Evolutionary conservation across 2,329 filamentous ascomycete genomes (phyloP), one percentile per base, ranked within the genome.

Genomic region (Pseudogymnoascus sp.): DNA sequence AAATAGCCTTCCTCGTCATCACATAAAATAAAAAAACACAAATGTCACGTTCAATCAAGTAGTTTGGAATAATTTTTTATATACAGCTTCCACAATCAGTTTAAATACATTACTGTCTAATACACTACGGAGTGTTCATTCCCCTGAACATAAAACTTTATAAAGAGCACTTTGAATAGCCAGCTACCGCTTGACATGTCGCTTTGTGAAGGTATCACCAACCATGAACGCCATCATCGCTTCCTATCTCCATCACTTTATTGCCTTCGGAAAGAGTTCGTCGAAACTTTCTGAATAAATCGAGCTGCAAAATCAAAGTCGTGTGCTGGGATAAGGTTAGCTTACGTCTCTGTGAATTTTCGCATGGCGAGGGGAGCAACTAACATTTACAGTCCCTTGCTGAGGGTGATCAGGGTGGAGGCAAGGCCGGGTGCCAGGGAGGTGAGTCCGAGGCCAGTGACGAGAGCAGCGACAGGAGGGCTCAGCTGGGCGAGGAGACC

Each of bases 131-230:
- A 21, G 37, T 21, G 37, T 38, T 15, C 37, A 21, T 48, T 18
- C 41, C 41, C 23, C 41, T 18, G 41, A 48, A 48, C 41, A 48
- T 18, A 48, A 48, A 28, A 19, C 26, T 45, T 26, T 38, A 48
- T 6, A 18, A 37, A 38, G 15, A 23, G 9, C 21, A 9, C n/a
- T 15, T 48, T 45, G 41, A 48, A 48, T 21, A 48, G 41, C 41
- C 41, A 48, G 41, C 41, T 48, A 5, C 28, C 21, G 41, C 41
- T 15, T 18, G 41, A 15, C 41, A 48, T 48, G 41, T 48, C 41
- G 41, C 41, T 48, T 48, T 48, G 41, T 48, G 41, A 48, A 48
- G 41, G 41, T 48, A 48, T 48, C 41, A 48, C 41, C 23, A 15
- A 8, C 41, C 13, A 48, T 48, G 41, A 48, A 48, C 41, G 41